These are phyloP conservation scores for Wickerhamiella lipophila DNA, from an alignment of 805 yeast species.

Conservation along the genomic window DNA sequence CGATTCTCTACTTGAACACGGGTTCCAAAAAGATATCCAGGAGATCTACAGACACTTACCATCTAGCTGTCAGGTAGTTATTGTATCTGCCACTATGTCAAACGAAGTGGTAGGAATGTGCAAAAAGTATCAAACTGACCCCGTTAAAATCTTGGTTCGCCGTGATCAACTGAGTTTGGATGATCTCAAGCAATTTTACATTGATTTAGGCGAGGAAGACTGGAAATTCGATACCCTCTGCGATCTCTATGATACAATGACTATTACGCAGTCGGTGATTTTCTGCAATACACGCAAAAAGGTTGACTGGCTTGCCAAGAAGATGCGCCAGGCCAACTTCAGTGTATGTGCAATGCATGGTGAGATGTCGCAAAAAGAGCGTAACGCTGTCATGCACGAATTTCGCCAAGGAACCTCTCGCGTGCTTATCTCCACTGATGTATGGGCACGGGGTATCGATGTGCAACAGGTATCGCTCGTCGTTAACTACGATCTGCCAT, in stretches of 20 bases:
- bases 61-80: constrained; percentile 76
- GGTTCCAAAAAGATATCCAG: constrained; percentile 91
- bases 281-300: constrained; percentile 95
- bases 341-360: constrained; percentile 95
- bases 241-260: constrained; percentile 86
- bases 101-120: constrained; percentile 85
- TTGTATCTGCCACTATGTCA: constrained; percentile 91
- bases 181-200: constrained; percentile 86
- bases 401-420: constrained; percentile 89
- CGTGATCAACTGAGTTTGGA: constrained; percentile 87
- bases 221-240: constrained; percentile 91
- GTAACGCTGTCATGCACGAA: constrained; percentile 91
- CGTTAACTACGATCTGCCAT: constrained; percentile 87
- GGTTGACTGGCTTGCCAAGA: constrained; percentile 80
- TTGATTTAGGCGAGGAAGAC: constrained; percentile 82
- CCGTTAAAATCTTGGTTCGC: constrained; percentile 87
- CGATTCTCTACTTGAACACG: constrained; percentile 83
- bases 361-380: constrained; percentile 87
- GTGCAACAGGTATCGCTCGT: constrained; percentile 96
- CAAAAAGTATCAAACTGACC: constrained; percentile 81
- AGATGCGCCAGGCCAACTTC: constrained; percentile 68
- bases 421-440: constrained; percentile 89
- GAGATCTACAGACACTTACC: constrained; percentile 81
- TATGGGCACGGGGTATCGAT: constrained; percentile 97
- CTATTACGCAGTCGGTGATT: constrained; percentile 94